A percentile compares a stretch with the other conserved stretches of the same genome.
phyloP scores from a whole-genome alignment of 305 asterid species.

The Rubia balearica region DNA sequence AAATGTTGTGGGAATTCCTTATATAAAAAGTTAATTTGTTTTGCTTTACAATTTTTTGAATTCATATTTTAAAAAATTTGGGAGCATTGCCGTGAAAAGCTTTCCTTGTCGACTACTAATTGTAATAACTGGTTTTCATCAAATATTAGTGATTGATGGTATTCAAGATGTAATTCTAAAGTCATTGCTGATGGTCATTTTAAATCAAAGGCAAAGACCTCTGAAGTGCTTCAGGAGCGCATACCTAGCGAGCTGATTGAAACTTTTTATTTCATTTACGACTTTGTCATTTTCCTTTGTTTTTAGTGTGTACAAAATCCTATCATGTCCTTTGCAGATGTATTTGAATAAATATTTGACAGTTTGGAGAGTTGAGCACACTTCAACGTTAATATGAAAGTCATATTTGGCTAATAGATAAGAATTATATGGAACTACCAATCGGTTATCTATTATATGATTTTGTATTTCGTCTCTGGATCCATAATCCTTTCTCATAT shows the following conservation, averaged over 20 bases:
- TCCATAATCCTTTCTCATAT: no score
- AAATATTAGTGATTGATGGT: background rate
- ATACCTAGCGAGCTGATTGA: background rate
- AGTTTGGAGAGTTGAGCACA: no score
- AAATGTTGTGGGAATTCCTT: background rate
- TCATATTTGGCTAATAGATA: no score
- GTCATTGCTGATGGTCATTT: background rate
- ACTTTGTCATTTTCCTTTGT: background rate
- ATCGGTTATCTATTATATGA: no score
- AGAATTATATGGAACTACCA: no score
- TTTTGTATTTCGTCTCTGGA: no score
- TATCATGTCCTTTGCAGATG: background rate
- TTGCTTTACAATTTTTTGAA: background rate
- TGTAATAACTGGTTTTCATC: accelerated
- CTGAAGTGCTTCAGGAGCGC: background rate
- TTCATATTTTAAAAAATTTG: background rate
- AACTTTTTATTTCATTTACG: background rate
- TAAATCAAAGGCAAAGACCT: background rate
- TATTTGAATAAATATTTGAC: no score
- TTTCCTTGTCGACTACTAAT: background rate
- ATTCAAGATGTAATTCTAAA: background rate
- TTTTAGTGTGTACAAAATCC: background rate
- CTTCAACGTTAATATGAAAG: no score
- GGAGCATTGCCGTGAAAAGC: background rate
- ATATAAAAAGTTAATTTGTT: background rate